phyloP scores from a whole-genome alignment of 2,329 filamentous ascomycete genomes.

The Ophiostoma sp. region DNA sequence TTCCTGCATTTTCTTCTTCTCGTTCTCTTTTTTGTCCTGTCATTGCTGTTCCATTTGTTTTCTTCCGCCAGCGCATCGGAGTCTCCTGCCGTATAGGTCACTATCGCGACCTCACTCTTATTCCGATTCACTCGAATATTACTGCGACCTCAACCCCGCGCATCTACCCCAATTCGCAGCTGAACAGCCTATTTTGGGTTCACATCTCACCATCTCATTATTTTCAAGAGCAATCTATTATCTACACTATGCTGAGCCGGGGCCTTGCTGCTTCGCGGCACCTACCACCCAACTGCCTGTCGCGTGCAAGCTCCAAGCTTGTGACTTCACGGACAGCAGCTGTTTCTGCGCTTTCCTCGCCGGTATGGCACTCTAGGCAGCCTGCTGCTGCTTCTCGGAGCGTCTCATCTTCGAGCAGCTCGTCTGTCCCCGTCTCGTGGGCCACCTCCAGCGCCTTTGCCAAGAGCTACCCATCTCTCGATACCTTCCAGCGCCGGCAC shows the following conservation, averaged over 20 bases:
- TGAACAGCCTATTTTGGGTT: neutral
- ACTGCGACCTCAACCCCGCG: conserved; percentile 5
- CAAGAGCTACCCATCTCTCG: conserved; percentile 37
- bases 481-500: conserved; percentile 74
- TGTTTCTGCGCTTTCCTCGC: neutral
- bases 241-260: conserved; percentile 27
- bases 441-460: conserved; percentile 24
- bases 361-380: conserved; percentile 21
- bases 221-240: neutral
- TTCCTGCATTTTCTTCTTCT: neutral
- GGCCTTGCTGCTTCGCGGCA: conserved; percentile 24
- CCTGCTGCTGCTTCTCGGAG: conserved; percentile 15
- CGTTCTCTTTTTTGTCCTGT: conserved; percentile 10
- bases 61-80: conserved; percentile 5
- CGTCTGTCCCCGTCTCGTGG: conserved; percentile 23
- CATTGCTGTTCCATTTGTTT: neutral
- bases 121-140: neutral
- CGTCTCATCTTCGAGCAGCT: conserved; percentile 18
- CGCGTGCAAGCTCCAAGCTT: conserved; percentile 16
- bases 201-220: neutral
- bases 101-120: neutral
- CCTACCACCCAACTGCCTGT: conserved; percentile 18
- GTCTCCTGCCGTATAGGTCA: neutral
- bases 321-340: neutral
- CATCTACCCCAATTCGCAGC: conserved; percentile 6